Conservation (phyloP, 2,329 filamentous ascomycete genomes). For the Xylaria sp. region DNA sequence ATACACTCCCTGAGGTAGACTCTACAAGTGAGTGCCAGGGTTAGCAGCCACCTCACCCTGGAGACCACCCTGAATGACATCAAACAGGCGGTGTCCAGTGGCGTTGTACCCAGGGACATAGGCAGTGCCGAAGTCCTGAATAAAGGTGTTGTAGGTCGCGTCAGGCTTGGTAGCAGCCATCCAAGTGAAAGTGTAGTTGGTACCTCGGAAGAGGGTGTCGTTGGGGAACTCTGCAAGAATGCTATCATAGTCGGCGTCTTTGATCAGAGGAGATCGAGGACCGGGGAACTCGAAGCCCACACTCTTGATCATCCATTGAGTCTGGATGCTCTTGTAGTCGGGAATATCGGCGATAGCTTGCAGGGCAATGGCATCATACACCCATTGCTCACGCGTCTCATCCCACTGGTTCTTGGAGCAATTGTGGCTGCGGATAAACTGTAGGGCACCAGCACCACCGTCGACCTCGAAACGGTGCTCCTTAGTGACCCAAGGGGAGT, state of each 20-base stretch:
- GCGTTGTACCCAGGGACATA: constrained; percentile 35
- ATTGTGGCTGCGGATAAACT: constrained; percentile 30
- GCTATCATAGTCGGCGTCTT: constrained; percentile 29
- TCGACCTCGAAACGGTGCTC: constrained; percentile 36
- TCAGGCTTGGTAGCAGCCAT: constrained; percentile 33
- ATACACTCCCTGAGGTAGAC: background rate
- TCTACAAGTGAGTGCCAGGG: background rate
- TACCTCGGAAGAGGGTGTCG: constrained; percentile 35
- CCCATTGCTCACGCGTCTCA: constrained; percentile 25
- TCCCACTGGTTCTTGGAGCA: constrained; percentile 29
- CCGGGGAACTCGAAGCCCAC: constrained; percentile 39
- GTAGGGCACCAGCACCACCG: constrained; percentile 33
- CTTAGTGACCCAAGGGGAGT: constrained; percentile 34
- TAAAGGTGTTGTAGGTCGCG: constrained; percentile 33
- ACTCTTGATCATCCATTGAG: constrained; percentile 37
- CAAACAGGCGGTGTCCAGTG: constrained; percentile 34
- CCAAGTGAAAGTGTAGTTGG: constrained; percentile 39
- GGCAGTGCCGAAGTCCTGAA: constrained; percentile 34
- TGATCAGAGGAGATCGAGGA: constrained; percentile 33
- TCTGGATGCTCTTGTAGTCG: constrained; percentile 37
- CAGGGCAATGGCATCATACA: constrained; percentile 34
- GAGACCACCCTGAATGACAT: constrained; percentile 34
- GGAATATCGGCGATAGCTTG: constrained; percentile 31
- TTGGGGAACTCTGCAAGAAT: constrained; percentile 35
- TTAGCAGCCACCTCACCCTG: constrained; percentile 23